A percentile compares a stretch with the other conserved stretches of the same genome.
phyloP scores from a whole-genome alignment of 352 stramenopile genomes.

The Phytophthora hibernalis region DNA sequence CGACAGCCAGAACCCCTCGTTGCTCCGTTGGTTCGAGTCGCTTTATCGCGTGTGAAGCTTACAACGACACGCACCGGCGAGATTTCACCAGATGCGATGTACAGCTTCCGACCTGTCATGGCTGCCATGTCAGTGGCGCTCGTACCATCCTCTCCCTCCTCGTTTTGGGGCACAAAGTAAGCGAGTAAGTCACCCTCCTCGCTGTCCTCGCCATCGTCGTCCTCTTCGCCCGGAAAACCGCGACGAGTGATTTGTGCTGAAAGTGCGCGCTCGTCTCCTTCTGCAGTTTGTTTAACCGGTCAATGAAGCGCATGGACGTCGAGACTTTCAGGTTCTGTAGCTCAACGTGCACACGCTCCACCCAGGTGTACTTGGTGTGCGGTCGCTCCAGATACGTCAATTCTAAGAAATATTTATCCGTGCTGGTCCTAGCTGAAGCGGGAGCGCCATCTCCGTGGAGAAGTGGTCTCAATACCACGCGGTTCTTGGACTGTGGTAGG shows the following conservation, averaged over 20 bases:
- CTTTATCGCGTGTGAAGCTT: slow-evolving; percentile 78
- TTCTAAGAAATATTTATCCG: slow-evolving; percentile 70
- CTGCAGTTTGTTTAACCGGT: slow-evolving; percentile 66
- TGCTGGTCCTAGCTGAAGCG: slow-evolving; percentile 17
- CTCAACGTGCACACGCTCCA: slow-evolving; percentile 66
- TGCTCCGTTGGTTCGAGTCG: slow-evolving; percentile 40
- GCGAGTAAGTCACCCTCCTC: slow-evolving; percentile 65
- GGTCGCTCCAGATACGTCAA: slow-evolving; percentile 73
- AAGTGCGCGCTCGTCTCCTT: slow-evolving; percentile 79
- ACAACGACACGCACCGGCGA: slow-evolving; percentile 76
- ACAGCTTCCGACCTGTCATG: slow-evolving; percentile 81
- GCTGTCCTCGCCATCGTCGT: slow-evolving; percentile 30
- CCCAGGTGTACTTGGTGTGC: slow-evolving; percentile 74
- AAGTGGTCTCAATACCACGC: slow-evolving; percentile 69
- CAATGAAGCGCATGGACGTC: slow-evolving; percentile 85
- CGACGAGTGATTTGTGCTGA: slow-evolving; percentile 62
- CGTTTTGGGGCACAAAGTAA: slow-evolving; percentile 65
- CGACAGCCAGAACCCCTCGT: slow-evolving; percentile 75
- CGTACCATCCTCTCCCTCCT: slow-evolving; percentile 45
- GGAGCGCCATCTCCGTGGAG: slow-evolving; percentile 24
- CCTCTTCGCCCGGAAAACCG: slow-evolving; percentile 46
- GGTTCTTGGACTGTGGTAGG: slow-evolving; percentile 66
- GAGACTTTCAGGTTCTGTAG: slow-evolving; percentile 75
- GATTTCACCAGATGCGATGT: slow-evolving; percentile 76
- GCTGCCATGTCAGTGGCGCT: slow-evolving; percentile 57